Evolutionary conservation across 805 yeast genomes (phyloP).

Genomic region (Lipomyces japonicus): DNA sequence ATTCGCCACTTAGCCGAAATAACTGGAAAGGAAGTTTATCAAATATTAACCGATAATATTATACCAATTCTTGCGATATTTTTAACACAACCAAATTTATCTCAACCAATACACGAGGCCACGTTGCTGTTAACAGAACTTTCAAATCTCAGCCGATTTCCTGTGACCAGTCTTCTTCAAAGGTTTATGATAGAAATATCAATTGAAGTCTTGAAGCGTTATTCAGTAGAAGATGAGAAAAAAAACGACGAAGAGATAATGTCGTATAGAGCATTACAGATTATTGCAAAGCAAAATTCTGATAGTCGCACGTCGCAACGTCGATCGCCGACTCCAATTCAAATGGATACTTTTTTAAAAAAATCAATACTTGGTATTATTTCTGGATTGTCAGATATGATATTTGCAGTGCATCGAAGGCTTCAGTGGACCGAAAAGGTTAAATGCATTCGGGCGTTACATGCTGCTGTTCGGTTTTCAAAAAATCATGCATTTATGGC

Average conservation of each 20-base stretch:
- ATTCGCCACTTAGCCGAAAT: constrained; percentile 59
- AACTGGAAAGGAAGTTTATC: constrained; percentile 44
- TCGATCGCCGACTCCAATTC: neutral
- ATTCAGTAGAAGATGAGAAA: constrained; percentile 35
- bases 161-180: constrained; percentile 30
- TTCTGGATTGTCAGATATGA: constrained; percentile 72
- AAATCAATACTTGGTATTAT: constrained; percentile 69
- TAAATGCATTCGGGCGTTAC: constrained; percentile 68
- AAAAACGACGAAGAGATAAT: constrained; percentile 9
- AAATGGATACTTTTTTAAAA: constrained; percentile 46
- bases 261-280: constrained; percentile 15
- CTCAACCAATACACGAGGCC: constrained; percentile 49
- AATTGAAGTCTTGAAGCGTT: constrained; percentile 43
- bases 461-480: constrained; percentile 56
- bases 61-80: constrained; percentile 57
- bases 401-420: constrained; percentile 68
- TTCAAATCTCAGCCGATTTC: constrained; percentile 40
- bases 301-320: neutral
- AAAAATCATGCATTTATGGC: constrained; percentile 59
- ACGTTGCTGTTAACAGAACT: constrained; percentile 52
- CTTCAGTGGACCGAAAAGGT: constrained; percentile 70
- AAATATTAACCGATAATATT: constrained; percentile 49
- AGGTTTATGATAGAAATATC: constrained; percentile 30
- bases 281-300: constrained; percentile 19
- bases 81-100: constrained; percentile 46